Conservation (phyloP, 2,329 filamentous ascomycete species). For the Chaetothyriales sp. region DNA sequence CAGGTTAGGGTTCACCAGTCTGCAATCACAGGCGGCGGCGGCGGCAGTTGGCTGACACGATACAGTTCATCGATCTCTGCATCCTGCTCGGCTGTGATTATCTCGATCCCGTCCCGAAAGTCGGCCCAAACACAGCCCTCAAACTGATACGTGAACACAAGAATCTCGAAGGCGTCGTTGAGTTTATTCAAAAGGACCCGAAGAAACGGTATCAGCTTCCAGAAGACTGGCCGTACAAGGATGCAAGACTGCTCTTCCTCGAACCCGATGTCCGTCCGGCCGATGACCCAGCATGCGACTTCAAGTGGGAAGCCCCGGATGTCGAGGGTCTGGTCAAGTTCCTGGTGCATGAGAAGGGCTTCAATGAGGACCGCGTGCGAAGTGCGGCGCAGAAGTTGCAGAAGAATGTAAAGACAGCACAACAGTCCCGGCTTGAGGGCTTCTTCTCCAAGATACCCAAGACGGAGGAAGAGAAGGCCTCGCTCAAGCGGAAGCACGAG, state of each 20-base stretch:
- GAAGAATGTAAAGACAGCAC: slow-evolving; percentile 81
- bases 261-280: slow-evolving; percentile 74
- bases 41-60: slow-evolving; percentile 2
- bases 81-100: slow-evolving; percentile 97
- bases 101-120: slow-evolving; percentile 85
- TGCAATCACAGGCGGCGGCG: not conserved
- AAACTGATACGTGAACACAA: slow-evolving; percentile 90
- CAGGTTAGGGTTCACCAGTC: slow-evolving; percentile 41
- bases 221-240: slow-evolving; percentile 91
- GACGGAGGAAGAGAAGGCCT: slow-evolving; percentile 71
- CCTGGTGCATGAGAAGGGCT: slow-evolving; percentile 85
- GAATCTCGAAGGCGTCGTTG: slow-evolving; percentile 72
- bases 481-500: slow-evolving; percentile 81
- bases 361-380: slow-evolving; percentile 86
- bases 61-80: slow-evolving; percentile 87
- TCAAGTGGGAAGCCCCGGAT: slow-evolving; percentile 94
- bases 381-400: slow-evolving; percentile 60
- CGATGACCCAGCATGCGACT: slow-evolving; percentile 76
- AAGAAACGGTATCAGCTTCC: slow-evolving; percentile 73
- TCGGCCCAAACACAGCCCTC: slow-evolving; percentile 80
- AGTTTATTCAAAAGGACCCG: slow-evolving; percentile 57
- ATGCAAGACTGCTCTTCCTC: slow-evolving; percentile 83
- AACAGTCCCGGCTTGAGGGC: slow-evolving; percentile 82
- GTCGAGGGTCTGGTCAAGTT: slow-evolving; percentile 79
- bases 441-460: slow-evolving; percentile 93